These are phyloP conservation scores for Apostasia shenzhenica DNA, from an alignment of 106 monocot genomes.

Conservation along the genomic window DNA sequence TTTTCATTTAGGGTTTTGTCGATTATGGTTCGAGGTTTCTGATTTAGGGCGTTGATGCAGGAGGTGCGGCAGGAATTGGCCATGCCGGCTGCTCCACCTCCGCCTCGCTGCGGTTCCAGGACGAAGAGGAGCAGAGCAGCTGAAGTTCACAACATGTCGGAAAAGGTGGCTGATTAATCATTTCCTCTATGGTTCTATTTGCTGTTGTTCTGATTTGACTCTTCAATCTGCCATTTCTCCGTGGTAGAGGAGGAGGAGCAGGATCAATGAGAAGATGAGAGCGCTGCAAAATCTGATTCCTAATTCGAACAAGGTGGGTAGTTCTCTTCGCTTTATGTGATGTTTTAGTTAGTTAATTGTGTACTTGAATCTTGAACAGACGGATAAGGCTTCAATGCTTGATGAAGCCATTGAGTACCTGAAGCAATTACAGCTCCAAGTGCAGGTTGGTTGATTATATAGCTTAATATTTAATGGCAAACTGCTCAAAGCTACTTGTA, in stretches of 20 bases:
- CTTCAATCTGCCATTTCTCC: neutral
- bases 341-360: neutral
- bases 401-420: conserved; percentile 76
- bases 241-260: conserved; percentile 56
- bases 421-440: conserved; percentile 71
- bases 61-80: conserved; percentile 27
- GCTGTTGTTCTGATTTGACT: neutral
- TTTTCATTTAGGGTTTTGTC: neutral
- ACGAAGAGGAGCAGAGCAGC: conserved; percentile 76
- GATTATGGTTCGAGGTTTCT: neutral
- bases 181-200: conserved; percentile 3
- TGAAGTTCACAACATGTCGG: conserved; percentile 79
- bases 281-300: conserved; percentile 71
- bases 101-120: conserved; percentile 28
- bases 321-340: neutral
- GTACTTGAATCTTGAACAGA: conserved; percentile 21
- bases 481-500: neutral
- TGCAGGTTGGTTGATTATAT: conserved; percentile 31
- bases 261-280: conserved; percentile 75
- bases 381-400: conserved; percentile 74
- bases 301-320: conserved; percentile 61
- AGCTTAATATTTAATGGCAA: neutral
- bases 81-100: conserved; percentile 15
- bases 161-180: conserved; percentile 33
- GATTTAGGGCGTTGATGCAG: conserved; percentile 2